Conservation (phyloP, 2,329 filamentous ascomycete genomes). For the Cladosporium austrohemisphaericum region DNA sequence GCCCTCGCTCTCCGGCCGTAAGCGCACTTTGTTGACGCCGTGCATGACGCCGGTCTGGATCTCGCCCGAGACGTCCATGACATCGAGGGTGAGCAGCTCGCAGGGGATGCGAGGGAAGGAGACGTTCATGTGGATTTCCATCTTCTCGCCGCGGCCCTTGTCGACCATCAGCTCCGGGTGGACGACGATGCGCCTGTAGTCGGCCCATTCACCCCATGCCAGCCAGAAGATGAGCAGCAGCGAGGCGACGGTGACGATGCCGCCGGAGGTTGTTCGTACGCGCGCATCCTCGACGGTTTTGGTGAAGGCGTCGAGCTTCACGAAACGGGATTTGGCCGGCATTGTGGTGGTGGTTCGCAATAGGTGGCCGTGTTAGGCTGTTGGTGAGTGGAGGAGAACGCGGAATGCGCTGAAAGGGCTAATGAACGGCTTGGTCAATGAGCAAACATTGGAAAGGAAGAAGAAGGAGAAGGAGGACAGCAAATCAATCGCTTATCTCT, state of each 20-base stretch:
- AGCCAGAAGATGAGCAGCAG: slow-evolving; percentile 84
- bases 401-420: neutral
- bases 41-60: slow-evolving; percentile 92
- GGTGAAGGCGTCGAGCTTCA: slow-evolving; percentile 94
- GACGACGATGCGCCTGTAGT: slow-evolving; percentile 81
- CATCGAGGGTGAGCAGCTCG: slow-evolving; percentile 91
- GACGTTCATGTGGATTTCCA: slow-evolving; percentile 98
- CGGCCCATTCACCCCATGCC: slow-evolving; percentile 91
- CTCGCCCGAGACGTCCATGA: slow-evolving; percentile 98
- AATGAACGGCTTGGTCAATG: slow-evolving; percentile 12
- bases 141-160: slow-evolving; percentile 94
- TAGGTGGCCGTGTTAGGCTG: neutral
- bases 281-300: slow-evolving; percentile 99
- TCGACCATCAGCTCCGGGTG: slow-evolving; percentile 93
- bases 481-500: no score
- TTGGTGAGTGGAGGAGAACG: neutral
- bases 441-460: neutral
- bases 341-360: slow-evolving; percentile 52
- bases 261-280: slow-evolving; percentile 58
- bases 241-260: slow-evolving; percentile 62
- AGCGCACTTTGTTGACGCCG: slow-evolving; percentile 84
- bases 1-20: slow-evolving; percentile 68
- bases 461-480: neutral
- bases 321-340: slow-evolving; percentile 90
- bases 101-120: slow-evolving; percentile 92